Evolutionary conservation across 169 alveolate species (phyloP), one percentile per base, ranked within the genome.

Genomic region (Babesia bigemina): DNA sequence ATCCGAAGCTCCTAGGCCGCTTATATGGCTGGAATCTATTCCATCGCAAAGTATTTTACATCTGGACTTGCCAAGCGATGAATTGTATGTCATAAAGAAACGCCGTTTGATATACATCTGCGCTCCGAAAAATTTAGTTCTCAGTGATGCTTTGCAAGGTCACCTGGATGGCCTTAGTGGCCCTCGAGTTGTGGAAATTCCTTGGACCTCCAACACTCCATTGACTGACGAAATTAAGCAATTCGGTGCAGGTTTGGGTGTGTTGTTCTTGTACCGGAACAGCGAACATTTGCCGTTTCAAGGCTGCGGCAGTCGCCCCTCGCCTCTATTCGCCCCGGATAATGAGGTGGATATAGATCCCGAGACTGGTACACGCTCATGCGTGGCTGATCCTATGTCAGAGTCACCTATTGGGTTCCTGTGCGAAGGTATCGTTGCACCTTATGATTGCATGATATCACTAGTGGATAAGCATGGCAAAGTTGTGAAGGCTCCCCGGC

Each of bases 341-440:
- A 29, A 47, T 16, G 39, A 26, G 1, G 74, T 65, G 11, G 4
- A 4, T 0, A 19, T 61, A 42, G 70, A 61, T 36, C 49, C 74
- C 9, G 6, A 26, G 14, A 65, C 74, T 2, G 74, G 74, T 0
- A 44, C 39, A 12, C 59, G 74, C 7, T 65, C 74, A 13, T 65
- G 74, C 36, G 48, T 19, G n/a, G 74, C 48, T 7, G 74, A 65
- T 49, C 19, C 62, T 13, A 65, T 44, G 61, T 47, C 42, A 17
- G 16, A 10, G 0, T 2, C 28, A 0, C 63, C 59, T 16, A 50
- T 65, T 44, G 60, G 74, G 17, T 65, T 65, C 74, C 49, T 49
- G 29, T 65, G 74, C 28, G 74, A 65, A 6, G 74, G 74, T 6
- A 7, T 3, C 45, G 1, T 65, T 16, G 60, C 44, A 21, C 74